phyloP scores from a whole-genome alignment of 345 rosid species.

The Capsella bursapastoris region DNA sequence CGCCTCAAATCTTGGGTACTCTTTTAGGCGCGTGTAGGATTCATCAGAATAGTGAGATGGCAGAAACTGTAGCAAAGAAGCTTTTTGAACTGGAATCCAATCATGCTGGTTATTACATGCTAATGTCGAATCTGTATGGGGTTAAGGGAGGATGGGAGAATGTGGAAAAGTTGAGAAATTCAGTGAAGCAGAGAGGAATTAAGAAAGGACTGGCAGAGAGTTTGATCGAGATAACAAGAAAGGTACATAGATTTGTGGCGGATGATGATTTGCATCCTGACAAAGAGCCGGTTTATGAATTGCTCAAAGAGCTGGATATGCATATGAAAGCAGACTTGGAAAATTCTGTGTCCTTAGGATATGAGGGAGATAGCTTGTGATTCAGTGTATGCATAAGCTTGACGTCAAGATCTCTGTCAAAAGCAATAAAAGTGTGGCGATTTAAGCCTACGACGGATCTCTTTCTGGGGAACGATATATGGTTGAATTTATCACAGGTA shows the following conservation, averaged over 20 bases:
- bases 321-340: conserved; percentile 42
- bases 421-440: background rate
- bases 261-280: conserved; percentile 52
- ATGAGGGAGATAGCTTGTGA: conserved; percentile 28
- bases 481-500: background rate
- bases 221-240: conserved; percentile 47
- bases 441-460: conserved; percentile 2
- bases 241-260: conserved; percentile 55
- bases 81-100: conserved; percentile 55
- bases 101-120: conserved; percentile 58
- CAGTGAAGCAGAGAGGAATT: conserved; percentile 52
- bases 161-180: conserved; percentile 49
- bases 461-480: background rate
- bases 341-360: conserved; percentile 22
- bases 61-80: conserved; percentile 53
- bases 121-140: conserved; percentile 66
- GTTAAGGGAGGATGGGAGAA: conserved; percentile 54
- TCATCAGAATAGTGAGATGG: conserved; percentile 58
- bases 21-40: conserved; percentile 67
- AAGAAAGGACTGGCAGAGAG: conserved; percentile 53
- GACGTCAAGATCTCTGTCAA: conserved; percentile 14
- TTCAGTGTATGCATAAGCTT: conserved; percentile 27
- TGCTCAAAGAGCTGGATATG: conserved; percentile 49
- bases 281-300: conserved; percentile 44
- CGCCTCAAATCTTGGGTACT: conserved; percentile 57